Evolutionary conservation across 169 alveolate genomes (phyloP), one percentile per base, ranked within the genome.

Genomic region (Toxoplasma gondii): DNA sequence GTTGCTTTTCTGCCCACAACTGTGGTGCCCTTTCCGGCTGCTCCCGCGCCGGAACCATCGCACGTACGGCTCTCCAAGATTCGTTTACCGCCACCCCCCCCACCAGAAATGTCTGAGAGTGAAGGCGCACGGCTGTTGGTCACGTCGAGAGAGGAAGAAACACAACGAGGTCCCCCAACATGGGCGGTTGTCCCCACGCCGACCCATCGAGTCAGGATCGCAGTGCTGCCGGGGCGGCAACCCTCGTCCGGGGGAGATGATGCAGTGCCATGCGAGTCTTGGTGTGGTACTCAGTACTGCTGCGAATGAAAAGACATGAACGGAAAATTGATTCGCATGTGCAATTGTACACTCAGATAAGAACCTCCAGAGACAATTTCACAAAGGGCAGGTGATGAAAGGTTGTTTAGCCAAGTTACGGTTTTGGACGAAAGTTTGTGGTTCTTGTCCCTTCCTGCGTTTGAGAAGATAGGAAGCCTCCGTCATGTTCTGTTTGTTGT

Each of bases 211-310:
- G 87, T 78, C 29, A 78, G 9, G 87, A 78, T 78, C 45, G 87
- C 87, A 12, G 87, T 78, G 45, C 87, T 78, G 43, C 49, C 87
- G 45, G 87, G 22, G 27, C 41, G 87, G 87, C 29, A 78, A n/a
- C 19, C 19, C 19, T 70, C 31, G 19, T 29, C 19, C 39, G 4
- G 19, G 83, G 34, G 43, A 70, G 34, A 17, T 36, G 27, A 36
- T 36, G 34, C 16, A 10, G 31, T 29, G 83, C 58, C 58, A 49
- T 17, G 58, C 4, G 58, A 49, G 0, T 49, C 27, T 49, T 49
- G 83, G 34, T 70, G 83, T 70, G 39, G 39, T 5, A 36, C 39
- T 24, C 83, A 70, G 83, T 70, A 24, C 27, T 31, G 83, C 83
- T 70, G 27, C 83, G 83, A 49, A 49, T 49, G 58, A 49, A 49